Evolutionary conservation across 176 grass and related monocot species (phyloP), one percentile per base, ranked within the genome.

Genomic region (Triticum urartu): DNA sequence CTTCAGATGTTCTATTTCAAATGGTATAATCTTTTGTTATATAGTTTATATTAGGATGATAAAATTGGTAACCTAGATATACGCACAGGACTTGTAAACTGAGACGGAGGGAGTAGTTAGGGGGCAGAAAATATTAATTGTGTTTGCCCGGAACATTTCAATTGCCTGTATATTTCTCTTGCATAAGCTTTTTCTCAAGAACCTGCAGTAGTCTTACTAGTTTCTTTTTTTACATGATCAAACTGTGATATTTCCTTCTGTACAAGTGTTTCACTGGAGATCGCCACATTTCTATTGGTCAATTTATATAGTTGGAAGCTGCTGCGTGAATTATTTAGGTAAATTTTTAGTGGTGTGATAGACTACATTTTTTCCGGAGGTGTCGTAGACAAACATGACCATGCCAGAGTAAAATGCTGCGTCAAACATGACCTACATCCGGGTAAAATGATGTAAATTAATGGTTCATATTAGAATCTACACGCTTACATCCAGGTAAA

Each of bases 181-280:
- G 2, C 5, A 45, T 64, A 18, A 18, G 50, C 14, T 40, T 56
- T 33, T 85, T 15, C 38, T 77, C 59, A 75, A 50, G 5, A 85
- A 39, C 25, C 20, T 56, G 13, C 21, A 3, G 21, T 36, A 13
- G 3, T 48, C 7, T 65, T 38, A 4, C 50, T 18, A 54, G 59
- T 76, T 75, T 39, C 36, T 81, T 76, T 75, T 39, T 26, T 81
- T 68, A 47, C 65, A 68, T 69, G 15, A 11, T 24, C 14, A 68
- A 77, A 72, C 20, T 36, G 22, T 35, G 15, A 22, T 21, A 45
- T 2, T 9, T 77, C 64, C 64, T 71, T 28, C 6, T 72, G 15
- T 54, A 45, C 5, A 33, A 40, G 13, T 68, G 11, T 39, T 64
- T 22, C 26, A 34, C 59, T 54, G 3, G 38, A 18, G 26, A 26